phyloP scores from a whole-genome alignment of 768 basidiomycete genomes.

The Trametes cubensis region DNA sequence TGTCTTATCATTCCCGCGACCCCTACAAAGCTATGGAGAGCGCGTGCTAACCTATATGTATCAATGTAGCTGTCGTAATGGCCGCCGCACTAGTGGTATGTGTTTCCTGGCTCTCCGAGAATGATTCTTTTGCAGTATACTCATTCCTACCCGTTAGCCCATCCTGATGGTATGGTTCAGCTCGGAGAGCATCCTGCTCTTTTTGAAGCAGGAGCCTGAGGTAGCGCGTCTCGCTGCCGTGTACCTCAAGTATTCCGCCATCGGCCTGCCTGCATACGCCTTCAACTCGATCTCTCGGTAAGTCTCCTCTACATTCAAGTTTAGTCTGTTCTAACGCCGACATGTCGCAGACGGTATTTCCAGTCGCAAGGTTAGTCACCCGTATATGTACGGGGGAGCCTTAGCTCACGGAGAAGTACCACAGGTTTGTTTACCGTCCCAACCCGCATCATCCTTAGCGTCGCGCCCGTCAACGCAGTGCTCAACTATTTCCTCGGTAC shows the following conservation, averaged over 20 bases:
- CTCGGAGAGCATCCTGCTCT: conserved; percentile 76
- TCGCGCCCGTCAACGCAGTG: conserved; percentile 84
- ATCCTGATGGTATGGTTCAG: conserved; percentile 80
- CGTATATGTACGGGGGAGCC: too few species aligned
- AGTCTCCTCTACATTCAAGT: neutral
- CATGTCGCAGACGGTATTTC: conserved; percentile 60
- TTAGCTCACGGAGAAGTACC: too few species aligned
- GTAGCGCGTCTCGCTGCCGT: conserved; percentile 75
- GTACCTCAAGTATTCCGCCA: conserved; percentile 75
- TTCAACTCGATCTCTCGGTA: conserved; percentile 59
- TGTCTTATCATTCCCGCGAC: neutral
- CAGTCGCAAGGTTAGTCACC: conserved; percentile 69
- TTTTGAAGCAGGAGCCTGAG: conserved; percentile 77
- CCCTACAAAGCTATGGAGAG: neutral
- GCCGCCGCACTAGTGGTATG: conserved; percentile 60
- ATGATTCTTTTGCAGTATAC: neutral
- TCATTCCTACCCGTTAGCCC: conserved; percentile 36
- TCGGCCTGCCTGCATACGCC: conserved; percentile 79
- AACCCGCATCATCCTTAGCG: conserved; percentile 76
- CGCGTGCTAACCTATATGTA: neutral
- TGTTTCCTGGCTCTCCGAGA: conserved; percentile 9
- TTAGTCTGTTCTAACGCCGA: neutral
- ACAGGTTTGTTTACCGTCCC: conserved; percentile 81
- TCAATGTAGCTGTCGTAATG: conserved; percentile 60
- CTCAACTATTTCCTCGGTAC: conserved; percentile 85